Evolutionary conservation across 129 eudicot genomes (phyloP).

Genomic region (Chrysanthemum makinoi): DNA sequence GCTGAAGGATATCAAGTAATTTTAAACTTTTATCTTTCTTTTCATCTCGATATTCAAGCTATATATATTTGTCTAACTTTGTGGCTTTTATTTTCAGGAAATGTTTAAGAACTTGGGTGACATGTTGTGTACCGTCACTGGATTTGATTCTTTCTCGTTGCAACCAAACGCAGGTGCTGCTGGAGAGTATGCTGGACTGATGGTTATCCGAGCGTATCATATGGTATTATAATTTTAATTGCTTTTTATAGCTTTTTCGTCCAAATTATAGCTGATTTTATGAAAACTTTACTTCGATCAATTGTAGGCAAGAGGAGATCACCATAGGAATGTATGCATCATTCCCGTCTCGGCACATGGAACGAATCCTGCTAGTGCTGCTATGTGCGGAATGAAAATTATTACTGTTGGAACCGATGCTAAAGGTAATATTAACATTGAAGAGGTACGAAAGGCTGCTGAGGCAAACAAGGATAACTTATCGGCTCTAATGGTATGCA

Average conservation of each 20-base stretch:
- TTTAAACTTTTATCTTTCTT: constrained; percentile 33
- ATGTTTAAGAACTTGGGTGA: constrained; percentile 87
- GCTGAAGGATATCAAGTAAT: constrained; percentile 79
- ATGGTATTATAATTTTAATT: constrained; percentile 39
- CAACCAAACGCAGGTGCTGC: constrained; percentile 99
- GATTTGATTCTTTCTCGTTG: constrained; percentile 93
- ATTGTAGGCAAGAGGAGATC: constrained; percentile 86
- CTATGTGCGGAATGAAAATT: constrained; percentile 99
- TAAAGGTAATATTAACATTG: constrained; percentile 90
- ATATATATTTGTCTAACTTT: not conserved
- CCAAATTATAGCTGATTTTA: not conserved
- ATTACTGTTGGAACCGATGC: constrained; percentile 90
- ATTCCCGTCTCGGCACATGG: constrained; percentile 97
- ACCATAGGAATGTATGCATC: constrained; percentile 90
- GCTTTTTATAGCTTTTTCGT: not conserved
- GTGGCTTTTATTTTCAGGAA: constrained; percentile 48
- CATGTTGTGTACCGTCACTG: constrained; percentile 76
- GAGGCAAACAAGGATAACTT: constrained; percentile 78
- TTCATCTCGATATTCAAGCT: not conserved
- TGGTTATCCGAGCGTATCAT: constrained; percentile 98
- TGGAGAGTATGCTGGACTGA: constrained; percentile 96
- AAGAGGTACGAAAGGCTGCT: constrained; percentile 85
- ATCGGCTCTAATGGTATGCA: constrained; percentile 81
- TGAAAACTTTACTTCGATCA: constrained; percentile 1
- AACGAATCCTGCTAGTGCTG: constrained; percentile 98